These are phyloP conservation scores for Kalanchoe fedtschenkoi DNA, from an alignment of 164 flowering plant genomes.

Conservation along the genomic window DNA sequence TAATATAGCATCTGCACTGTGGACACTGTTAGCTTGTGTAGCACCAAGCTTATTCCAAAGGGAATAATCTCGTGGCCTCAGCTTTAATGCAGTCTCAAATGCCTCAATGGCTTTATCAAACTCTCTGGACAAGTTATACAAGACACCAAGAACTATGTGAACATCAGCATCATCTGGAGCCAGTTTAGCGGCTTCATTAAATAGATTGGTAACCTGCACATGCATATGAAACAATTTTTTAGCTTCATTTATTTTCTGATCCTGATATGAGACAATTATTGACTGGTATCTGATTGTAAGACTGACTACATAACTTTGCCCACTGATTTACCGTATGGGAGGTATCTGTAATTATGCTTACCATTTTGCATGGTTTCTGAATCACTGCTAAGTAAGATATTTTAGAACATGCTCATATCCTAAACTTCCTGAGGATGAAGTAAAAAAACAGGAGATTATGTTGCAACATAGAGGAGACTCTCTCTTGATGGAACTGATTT, in stretches of 20 bases:
- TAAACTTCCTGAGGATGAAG: too few species aligned
- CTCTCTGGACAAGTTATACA: slow-evolving; percentile 82
- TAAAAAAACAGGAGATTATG: too few species aligned
- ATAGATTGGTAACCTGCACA: slow-evolving; percentile 60
- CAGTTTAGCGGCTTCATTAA: slow-evolving; percentile 80
- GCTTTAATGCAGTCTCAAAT: slow-evolving; percentile 71
- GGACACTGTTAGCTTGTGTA: slow-evolving; percentile 96
- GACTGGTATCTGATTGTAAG: background rate
- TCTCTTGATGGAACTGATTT: too few species aligned
- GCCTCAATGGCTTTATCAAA: slow-evolving; percentile 81
- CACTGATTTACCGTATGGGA: background rate
- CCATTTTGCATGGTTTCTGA: too few species aligned
- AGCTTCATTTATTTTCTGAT: too few species aligned
- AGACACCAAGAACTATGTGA: slow-evolving; percentile 88
- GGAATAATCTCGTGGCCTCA: slow-evolving; percentile 90
- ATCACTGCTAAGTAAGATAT: too few species aligned
- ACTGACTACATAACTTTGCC: background rate
- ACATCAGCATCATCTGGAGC: slow-evolving; percentile 95
- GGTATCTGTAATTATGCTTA: background rate
- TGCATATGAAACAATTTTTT: background rate
- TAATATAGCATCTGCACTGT: slow-evolving; percentile 86
- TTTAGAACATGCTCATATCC: too few species aligned
- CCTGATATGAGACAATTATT: background rate
- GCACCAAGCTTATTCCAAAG: slow-evolving; percentile 99
- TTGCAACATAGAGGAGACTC: too few species aligned